Base-by-base conservation (phyloP, 106 monocot genomes). In the Phalaenopsis equestris region DNA sequence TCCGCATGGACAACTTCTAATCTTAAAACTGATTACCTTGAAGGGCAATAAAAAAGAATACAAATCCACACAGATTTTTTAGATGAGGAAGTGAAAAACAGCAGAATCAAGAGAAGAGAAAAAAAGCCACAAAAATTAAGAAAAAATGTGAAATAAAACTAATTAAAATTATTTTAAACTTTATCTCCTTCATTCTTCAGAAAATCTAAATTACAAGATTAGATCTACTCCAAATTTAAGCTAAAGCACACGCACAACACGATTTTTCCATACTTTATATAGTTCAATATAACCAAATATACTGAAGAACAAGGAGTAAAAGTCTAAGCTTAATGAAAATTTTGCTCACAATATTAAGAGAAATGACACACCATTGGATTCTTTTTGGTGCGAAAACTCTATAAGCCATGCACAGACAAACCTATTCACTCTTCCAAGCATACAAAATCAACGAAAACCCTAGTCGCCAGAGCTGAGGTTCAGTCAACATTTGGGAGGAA, bases 341-440 rank as follows among this genome's bases (percentile, higher is more conserved):
- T 36, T 2, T 70, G 70, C 70, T 36, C 39, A 39, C 4, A 70
- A 70, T 38, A 38, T 70, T 15, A 70, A 21, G 70, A 74, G 19
- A 19, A 45, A 8, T 45, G 18, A 18, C n/a, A 18, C n/a, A 74
- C 2, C 19, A 45, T n/a, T 45, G 74, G 41, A n/a, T 74, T 42
- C 74, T 42, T 42, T 45, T 74, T 21, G 21, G 61, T 21, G 61
- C 21, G 61, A 61, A 3, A 6, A 74, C 17, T 74, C 43, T 74
- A 8, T 43, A 43, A 2, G 19, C 18, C 74, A 45, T 36, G 43
- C 45, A 74, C 42, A 45, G 1, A 39, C 48, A 45, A 1, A 39
- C 48, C 86, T 93, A 96, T n/a, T 93, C 93, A 79, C 75, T 88
- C 86, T 90, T 93, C 88, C 93, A 96, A 4, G 93, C 96, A 79